phyloP scores from a whole-genome alignment of 164 flowering plant species.

The Chimonanthus salicifolius region DNA sequence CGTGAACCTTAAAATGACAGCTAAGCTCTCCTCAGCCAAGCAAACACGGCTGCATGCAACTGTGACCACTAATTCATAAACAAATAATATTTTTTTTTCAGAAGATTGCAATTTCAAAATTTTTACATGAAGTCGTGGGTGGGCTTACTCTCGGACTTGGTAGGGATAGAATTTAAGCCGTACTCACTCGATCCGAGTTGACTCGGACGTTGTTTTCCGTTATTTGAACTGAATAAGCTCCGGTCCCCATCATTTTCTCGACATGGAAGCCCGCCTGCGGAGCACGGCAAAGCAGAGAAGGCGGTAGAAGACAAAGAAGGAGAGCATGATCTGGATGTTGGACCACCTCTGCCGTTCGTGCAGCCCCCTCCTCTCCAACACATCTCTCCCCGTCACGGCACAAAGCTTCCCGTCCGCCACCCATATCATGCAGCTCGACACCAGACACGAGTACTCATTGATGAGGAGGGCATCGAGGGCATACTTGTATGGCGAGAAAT shows the following conservation, averaged over 20 bases:
- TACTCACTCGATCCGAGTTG: too few relatives aligned
- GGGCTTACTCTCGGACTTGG: too few relatives aligned
- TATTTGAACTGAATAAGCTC: too few relatives aligned
- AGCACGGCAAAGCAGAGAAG: constrained; percentile 66
- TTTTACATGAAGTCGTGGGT: too few relatives aligned
- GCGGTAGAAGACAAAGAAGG: constrained; percentile 76
- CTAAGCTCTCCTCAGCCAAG: too few relatives aligned
- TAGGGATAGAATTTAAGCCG: too few relatives aligned
- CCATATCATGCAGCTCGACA: constrained; percentile 68
- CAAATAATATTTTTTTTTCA: too few relatives aligned
- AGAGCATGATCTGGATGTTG: constrained; percentile 68
- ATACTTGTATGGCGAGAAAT: constrained; percentile 85
- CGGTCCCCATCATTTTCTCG: constrained; percentile 35
- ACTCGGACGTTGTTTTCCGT: too few relatives aligned
- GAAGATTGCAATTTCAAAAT: too few relatives aligned
- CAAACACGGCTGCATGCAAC: too few relatives aligned
- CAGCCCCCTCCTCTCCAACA: constrained; percentile 66
- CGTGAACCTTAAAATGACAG: too few relatives aligned
- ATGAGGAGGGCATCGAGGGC: constrained; percentile 78
- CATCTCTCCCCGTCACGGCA: constrained; percentile 66
- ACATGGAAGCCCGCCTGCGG: constrained; percentile 68
- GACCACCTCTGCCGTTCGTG: constrained; percentile 70
- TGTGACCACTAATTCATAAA: too few relatives aligned
- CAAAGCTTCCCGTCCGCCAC: constrained; percentile 45
- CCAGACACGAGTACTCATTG: constrained; percentile 84